phyloP scores from a whole-genome alignment of 306 rosid species.

The Senna siamea region DNA sequence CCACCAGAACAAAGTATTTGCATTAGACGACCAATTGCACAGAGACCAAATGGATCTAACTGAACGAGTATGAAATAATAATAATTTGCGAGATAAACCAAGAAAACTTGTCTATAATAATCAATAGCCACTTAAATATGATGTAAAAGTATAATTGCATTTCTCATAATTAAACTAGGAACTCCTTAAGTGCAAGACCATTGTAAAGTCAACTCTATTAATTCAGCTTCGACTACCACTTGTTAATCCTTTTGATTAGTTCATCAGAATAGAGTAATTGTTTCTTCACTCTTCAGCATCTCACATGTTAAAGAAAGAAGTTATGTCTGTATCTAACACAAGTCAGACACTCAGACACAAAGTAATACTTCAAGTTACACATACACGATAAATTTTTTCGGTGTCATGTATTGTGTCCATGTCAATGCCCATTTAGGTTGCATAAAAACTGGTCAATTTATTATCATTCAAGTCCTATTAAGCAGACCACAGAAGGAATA shows the following conservation, averaged over 20 bases:
- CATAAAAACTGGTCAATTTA: not conserved
- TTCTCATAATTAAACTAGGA: slow-evolving; percentile 13
- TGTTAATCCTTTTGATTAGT: not conserved
- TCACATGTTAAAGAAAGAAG: too few species aligned
- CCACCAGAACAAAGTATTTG: slow-evolving; percentile 42
- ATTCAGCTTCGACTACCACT: slow-evolving; percentile 25
- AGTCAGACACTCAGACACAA: too few species aligned
- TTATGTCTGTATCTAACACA: not conserved
- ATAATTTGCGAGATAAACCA: slow-evolving; percentile 15
- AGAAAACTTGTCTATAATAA: slow-evolving; percentile 20
- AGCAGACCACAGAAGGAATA: not conserved
- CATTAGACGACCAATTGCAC: slow-evolving; percentile 36
- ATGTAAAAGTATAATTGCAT: slow-evolving; percentile 15
- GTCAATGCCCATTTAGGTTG: not conserved
- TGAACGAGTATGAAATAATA: not conserved
- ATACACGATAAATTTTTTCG: not conserved
- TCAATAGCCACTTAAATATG: slow-evolving; percentile 15
- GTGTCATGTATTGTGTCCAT: not conserved
- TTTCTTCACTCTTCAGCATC: not conserved
- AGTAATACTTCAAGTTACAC: not conserved
- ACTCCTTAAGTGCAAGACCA: slow-evolving; percentile 21
- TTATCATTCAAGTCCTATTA: not conserved
- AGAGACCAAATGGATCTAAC: slow-evolving; percentile 26
- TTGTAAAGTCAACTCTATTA: slow-evolving; percentile 29
- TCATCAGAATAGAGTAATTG: slow-evolving; percentile 23